These are phyloP conservation scores for Megacollybia marginata DNA, from an alignment of 768 basidiomycete species.

Conservation along the genomic window DNA sequence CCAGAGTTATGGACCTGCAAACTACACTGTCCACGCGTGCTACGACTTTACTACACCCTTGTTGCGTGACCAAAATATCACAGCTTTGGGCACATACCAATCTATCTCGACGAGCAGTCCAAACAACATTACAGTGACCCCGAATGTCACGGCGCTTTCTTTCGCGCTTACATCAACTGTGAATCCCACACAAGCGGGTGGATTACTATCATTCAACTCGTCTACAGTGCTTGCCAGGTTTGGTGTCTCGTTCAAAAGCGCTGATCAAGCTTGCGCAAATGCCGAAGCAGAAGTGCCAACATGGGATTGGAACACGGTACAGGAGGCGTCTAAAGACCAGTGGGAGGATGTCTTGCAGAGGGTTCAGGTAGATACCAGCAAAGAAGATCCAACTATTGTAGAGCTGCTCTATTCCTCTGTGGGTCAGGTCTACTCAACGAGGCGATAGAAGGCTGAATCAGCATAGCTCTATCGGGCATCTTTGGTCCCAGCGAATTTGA, in stretches of 20 bases:
- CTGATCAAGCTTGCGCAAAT: slow-evolving; percentile 49
- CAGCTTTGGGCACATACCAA: slow-evolving; percentile 32
- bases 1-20: slow-evolving; percentile 40
- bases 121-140: slow-evolving; percentile 25
- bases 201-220: slow-evolving; percentile 31
- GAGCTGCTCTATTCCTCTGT: slow-evolving; percentile 43
- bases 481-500: slow-evolving; percentile 44
- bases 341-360: slow-evolving; percentile 39
- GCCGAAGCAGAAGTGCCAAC: slow-evolving; percentile 46
- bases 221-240: slow-evolving; percentile 41
- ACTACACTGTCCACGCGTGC: slow-evolving; percentile 42
- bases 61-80: slow-evolving; percentile 14
- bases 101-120: slow-evolving; percentile 25
- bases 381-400: slow-evolving; percentile 34
- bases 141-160: slow-evolving; percentile 18
- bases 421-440: slow-evolving; percentile 3
- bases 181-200: slow-evolving; percentile 36
- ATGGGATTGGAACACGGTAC: slow-evolving; percentile 38
- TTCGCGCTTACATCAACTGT: slow-evolving; percentile 32
- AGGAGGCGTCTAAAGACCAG: slow-evolving; percentile 24
- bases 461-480: slow-evolving; percentile 39
- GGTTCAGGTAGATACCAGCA: slow-evolving; percentile 23
- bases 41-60: slow-evolving; percentile 34
- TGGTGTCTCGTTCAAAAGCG: slow-evolving; percentile 47
- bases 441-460: background rate